These are phyloP conservation scores for Cutaneotrichosporon mucoides DNA, from an alignment of 1,284 basidiomycete species.

Conservation along the genomic window DNA sequence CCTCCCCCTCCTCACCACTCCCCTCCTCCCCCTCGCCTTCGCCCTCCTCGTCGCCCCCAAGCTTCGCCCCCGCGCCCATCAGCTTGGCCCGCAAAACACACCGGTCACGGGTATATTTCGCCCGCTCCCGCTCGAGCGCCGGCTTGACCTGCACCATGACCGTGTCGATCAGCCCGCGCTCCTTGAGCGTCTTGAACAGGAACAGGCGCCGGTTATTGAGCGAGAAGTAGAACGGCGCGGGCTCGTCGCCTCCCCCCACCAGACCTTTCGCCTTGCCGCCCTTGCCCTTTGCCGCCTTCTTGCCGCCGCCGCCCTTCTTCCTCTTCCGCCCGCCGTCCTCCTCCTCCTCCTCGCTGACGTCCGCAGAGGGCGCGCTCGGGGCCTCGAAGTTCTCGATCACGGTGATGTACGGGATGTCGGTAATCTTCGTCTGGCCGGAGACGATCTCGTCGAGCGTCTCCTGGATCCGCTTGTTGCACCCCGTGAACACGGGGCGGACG, in stretches of 20 bases:
- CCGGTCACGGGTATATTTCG: slow-evolving; percentile 16
- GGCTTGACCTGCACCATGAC: slow-evolving; percentile 20
- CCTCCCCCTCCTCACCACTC: background rate
- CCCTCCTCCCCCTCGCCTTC: background rate
- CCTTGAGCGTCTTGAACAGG: slow-evolving; percentile 18
- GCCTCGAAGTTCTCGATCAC: slow-evolving; percentile 20
- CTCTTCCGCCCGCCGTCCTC: background rate
- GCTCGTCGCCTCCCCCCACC: too few relatives aligned
- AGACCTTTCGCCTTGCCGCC: background rate
- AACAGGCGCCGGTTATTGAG: slow-evolving; percentile 18
- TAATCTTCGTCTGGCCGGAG: slow-evolving; percentile 10
- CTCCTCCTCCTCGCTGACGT: background rate
- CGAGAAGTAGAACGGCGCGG: slow-evolving; percentile 18
- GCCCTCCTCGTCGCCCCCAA: background rate
- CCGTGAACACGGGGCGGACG: slow-evolving; percentile 17
- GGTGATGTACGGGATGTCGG: slow-evolving; percentile 20
- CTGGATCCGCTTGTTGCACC: slow-evolving; percentile 18
- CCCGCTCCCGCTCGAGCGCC: slow-evolving; percentile 17
- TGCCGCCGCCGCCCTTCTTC: slow-evolving; percentile 1
- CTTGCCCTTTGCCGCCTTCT: background rate
- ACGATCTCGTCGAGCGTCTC: slow-evolving; percentile 18
- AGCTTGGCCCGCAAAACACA: slow-evolving; percentile 16
- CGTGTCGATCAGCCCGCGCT: slow-evolving; percentile 10
- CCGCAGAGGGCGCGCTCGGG: background rate
- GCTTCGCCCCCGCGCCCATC: slow-evolving; percentile 15